Conservation (phyloP, 495 filamentous ascomycete species). For the Podospora appendiculata region DNA sequence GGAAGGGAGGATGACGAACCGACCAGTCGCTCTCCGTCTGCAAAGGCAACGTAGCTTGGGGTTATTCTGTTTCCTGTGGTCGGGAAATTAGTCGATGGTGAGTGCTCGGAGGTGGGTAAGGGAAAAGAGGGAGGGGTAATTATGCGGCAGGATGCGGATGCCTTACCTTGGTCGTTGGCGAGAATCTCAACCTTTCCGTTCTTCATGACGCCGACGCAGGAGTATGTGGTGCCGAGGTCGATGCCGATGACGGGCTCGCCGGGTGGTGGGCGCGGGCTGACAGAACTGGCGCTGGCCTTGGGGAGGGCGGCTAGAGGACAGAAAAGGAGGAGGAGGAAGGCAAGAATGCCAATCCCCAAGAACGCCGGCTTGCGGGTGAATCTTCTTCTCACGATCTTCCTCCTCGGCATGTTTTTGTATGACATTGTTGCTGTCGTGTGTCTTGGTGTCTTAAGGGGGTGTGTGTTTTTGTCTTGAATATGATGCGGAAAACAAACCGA, state of each 20-base stretch:
- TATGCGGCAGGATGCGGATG: not conserved
- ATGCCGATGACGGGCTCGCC: constrained; percentile 73
- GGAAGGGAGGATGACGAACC: constrained; percentile 19
- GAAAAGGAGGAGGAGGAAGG: constrained; percentile 78
- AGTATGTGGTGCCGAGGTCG: constrained; percentile 96
- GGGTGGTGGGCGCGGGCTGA: constrained; percentile 48
- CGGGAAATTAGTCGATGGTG: not conserved
- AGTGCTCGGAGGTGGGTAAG: not conserved
- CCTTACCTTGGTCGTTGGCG: constrained; percentile 66
- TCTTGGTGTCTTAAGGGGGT: not conserved
- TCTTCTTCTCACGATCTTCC: not conserved
- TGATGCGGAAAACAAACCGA: not conserved
- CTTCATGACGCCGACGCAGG: constrained; percentile 95
- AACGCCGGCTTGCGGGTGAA: not conserved
- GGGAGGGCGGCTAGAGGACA: constrained; percentile 59
- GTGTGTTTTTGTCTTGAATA: not conserved
- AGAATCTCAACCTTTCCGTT: constrained; percentile 90
- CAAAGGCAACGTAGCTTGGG: constrained; percentile 94
- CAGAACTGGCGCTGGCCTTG: constrained; percentile 58
- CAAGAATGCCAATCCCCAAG: constrained; percentile 56
- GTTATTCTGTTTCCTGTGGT: constrained; percentile 80
- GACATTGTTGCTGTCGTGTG: not conserved
- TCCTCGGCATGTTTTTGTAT: not conserved
- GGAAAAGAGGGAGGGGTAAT: not conserved
- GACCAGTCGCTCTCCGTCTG: constrained; percentile 55